Evolutionary conservation across 2,329 filamentous ascomycete species (phyloP).

Genomic region (Furcasterigmium sp.): DNA sequence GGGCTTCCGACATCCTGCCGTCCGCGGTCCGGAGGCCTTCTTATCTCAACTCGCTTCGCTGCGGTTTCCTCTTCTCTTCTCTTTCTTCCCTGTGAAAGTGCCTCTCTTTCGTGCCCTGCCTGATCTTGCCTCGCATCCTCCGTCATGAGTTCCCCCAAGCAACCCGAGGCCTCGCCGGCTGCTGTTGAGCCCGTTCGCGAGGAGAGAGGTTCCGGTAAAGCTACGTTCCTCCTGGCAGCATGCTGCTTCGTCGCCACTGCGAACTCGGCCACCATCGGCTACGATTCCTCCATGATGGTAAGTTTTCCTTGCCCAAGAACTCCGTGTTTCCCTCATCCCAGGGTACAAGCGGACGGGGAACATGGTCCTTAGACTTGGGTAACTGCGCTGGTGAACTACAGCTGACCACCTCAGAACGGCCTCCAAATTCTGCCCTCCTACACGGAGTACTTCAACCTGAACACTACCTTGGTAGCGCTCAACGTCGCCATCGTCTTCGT

Average conservation of each 20-base stretch:
- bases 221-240: background rate
- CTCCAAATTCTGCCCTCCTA: constrained; percentile 7
- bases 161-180: background rate
- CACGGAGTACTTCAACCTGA: constrained; percentile 1
- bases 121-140: background rate
- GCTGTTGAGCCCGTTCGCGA: background rate
- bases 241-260: background rate
- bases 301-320: background rate
- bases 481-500: constrained; percentile 4
- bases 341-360: no score
- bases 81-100: background rate
- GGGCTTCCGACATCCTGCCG: no score
- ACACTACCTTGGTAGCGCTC: constrained; percentile 1
- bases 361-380: no score
- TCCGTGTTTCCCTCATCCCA: no score
- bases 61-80: background rate
- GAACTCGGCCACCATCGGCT: background rate
- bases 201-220: background rate
- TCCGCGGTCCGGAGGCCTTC: background rate
- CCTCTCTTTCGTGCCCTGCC: background rate
- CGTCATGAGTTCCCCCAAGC: background rate
- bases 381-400: no score
- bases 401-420: background rate
- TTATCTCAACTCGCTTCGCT: background rate
- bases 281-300: background rate